Conservation (phyloP, 305 asterid species). For the Fraxinus angustifolia region DNA sequence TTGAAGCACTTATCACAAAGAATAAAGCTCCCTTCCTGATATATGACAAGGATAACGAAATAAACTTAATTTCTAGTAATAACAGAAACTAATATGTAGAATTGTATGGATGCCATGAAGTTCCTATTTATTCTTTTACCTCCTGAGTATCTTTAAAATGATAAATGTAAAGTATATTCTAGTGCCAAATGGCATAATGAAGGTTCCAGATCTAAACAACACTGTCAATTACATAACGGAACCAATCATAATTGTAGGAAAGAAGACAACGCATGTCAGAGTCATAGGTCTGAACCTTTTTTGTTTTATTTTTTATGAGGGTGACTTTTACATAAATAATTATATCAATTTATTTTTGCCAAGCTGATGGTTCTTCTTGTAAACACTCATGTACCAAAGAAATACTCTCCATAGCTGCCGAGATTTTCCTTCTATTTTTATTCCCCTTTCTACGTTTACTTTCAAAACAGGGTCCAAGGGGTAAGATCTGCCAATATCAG, state of each 20-base stretch:
- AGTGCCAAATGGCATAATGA: background rate
- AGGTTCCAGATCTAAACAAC: background rate
- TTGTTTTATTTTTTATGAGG: background rate
- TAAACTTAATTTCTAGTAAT: constrained; percentile 9
- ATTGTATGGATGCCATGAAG: background rate
- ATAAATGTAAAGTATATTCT: background rate
- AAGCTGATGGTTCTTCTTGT: background rate
- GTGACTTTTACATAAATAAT: background rate
- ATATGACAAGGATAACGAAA: constrained; percentile 24
- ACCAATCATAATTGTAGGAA: background rate
- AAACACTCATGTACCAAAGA: background rate
- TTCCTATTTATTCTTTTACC: background rate
- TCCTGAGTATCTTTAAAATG: background rate
- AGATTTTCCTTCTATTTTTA: constrained; percentile 4
- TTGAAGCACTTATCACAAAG: constrained; percentile 79
- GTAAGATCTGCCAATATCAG: background rate
- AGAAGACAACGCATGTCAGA: background rate
- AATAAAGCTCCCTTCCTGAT: constrained; percentile 54
- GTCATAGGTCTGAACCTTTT: background rate
- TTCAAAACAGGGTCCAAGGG: background rate
- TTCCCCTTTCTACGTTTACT: background rate
- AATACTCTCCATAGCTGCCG: background rate
- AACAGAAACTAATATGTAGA: background rate
- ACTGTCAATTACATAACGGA: background rate
- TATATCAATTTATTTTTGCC: background rate